Evolutionary conservation across 257 asterid species (phyloP), one percentile per base, ranked within the genome.

Genomic region (Primulina tabacum): DNA sequence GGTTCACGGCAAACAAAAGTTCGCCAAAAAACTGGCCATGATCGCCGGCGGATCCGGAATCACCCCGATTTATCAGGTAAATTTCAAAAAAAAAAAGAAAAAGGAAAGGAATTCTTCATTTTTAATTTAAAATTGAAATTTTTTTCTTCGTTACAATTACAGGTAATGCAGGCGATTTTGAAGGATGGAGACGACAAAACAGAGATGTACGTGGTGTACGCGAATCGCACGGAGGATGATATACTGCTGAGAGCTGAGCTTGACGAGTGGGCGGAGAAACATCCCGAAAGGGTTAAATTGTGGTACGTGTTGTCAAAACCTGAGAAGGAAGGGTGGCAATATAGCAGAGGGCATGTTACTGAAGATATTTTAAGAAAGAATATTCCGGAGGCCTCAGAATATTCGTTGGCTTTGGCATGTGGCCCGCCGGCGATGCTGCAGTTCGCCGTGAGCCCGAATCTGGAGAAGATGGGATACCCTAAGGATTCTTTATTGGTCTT

Each of bases 361-460:
- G 97, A 90, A 72, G 55, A 18, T 7, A 65, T 93, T 0, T 57
- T 93, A 73, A 83, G 89, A 60, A 92, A 85, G 79, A 90, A 93
- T 71, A 76, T 90, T 60, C 97, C 99, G 65, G 67, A 84, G 53
- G 12, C 14, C 20, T 43, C 89, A 26, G 86, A 80, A 9, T 11
- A 73, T 8, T 62, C 92, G 1, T 67, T 93, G 73, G 99, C 88
- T 2, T 73, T 93, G 79, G 96, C 92, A 0, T 93, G 99, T 37
- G 99, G 99, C 12, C 99, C 99, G 38, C 96, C 99, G 71, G 87
- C 96, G 12, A 93, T 93, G 99, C 64, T 93, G 73, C 94, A 93
- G 56, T 87, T 89, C 62, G 97, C 97, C 37, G 92, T 90, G 35
- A 87, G 77, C 74, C 95, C 95, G 0, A 93, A 86, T 77, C 79